Evolutionary conservation across 2,329 filamentous ascomycete genomes (phyloP).

Genomic region (Fusarium compactum): DNA sequence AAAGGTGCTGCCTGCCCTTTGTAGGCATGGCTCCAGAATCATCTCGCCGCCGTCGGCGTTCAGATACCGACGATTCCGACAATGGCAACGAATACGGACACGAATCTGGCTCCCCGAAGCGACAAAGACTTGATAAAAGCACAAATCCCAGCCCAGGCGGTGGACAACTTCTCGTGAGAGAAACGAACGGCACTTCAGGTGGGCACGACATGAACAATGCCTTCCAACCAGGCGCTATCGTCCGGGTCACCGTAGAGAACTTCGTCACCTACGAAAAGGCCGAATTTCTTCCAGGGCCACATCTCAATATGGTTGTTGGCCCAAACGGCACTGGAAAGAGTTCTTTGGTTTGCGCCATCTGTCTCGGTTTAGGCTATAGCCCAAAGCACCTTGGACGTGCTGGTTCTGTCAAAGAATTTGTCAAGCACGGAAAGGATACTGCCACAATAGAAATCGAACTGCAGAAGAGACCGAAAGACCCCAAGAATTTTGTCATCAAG

Average conservation of each 20-base stretch:
- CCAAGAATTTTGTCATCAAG: slow-evolving; percentile 77
- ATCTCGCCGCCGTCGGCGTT: slow-evolving; percentile 59
- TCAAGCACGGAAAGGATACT: slow-evolving; percentile 85
- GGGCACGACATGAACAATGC: slow-evolving; percentile 44
- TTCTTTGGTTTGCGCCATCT: slow-evolving; percentile 96
- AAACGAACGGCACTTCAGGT: slow-evolving; percentile 29
- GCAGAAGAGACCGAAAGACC: slow-evolving; percentile 69
- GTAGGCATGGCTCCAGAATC: slow-evolving; percentile 48
- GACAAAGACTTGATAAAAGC: slow-evolving; percentile 50
- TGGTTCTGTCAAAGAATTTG: slow-evolving; percentile 86
- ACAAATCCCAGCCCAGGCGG: slow-evolving; percentile 34
- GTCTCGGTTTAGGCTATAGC: slow-evolving; percentile 87
- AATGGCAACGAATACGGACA: slow-evolving; percentile 48
- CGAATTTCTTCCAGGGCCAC: slow-evolving; percentile 91
- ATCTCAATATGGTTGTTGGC: slow-evolving; percentile 97
- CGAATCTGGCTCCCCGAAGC: slow-evolving; percentile 51
- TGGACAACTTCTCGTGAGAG: slow-evolving; percentile 19
- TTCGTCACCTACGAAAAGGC: slow-evolving; percentile 96
- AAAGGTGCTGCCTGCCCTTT: not conserved
- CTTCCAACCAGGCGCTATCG: slow-evolving; percentile 84
- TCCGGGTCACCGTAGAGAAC: slow-evolving; percentile 85
- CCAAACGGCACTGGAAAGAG: slow-evolving; percentile 99
- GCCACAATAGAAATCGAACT: slow-evolving; percentile 94
- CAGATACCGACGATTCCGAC: slow-evolving; percentile 56
- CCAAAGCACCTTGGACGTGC: slow-evolving; percentile 87